Evolutionary conservation across 2,329 filamentous ascomycete genomes (phyloP).

Genomic region (Westerdykella ornata): DNA sequence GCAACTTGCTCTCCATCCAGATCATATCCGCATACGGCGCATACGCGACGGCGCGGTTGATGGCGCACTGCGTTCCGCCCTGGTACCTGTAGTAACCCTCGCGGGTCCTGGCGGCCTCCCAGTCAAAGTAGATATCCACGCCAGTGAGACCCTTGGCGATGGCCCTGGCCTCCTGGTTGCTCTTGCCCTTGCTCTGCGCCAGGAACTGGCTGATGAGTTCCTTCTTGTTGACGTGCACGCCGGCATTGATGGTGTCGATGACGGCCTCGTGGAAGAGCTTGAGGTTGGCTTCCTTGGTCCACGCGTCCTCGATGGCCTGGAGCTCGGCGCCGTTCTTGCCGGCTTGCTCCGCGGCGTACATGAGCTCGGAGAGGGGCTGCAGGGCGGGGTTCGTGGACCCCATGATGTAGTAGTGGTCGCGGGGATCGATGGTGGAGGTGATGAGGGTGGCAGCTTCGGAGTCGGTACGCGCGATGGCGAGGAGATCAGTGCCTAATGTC

Average conservation of each 20-base stretch:
- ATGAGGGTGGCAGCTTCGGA: constrained; percentile 97
- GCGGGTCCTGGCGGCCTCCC: constrained; percentile 85
- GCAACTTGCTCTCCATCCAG: constrained; percentile 99
- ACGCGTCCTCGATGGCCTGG: constrained; percentile 86
- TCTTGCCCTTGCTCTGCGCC: constrained; percentile 68
- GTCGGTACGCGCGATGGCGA: constrained; percentile 90
- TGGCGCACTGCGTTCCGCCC: constrained; percentile 82
- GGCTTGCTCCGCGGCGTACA: constrained; percentile 73
- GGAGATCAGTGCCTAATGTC: constrained; percentile 63
- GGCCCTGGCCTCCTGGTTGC: constrained; percentile 71
- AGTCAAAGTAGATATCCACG: constrained; percentile 82
- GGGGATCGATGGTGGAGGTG: constrained; percentile 89
- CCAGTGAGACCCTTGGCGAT: constrained; percentile 73
- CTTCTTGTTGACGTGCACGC: constrained; percentile 61
- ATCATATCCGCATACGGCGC: constrained; percentile 92
- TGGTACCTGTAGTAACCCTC: constrained; percentile 93
- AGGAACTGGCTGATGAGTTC: constrained; percentile 61
- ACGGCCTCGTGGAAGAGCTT: constrained; percentile 91
- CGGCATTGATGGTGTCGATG: constrained; percentile 67
- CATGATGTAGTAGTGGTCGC: constrained; percentile 90
- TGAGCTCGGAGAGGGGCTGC: constrained; percentile 80
- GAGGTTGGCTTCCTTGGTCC: constrained; percentile 70
- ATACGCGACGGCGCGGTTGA: constrained; percentile 86
- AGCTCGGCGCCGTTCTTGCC: constrained; percentile 76
- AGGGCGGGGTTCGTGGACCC: constrained; percentile 81